Conservation (phyloP, 164 flowering plant genomes). For the Vitis cinerea region DNA sequence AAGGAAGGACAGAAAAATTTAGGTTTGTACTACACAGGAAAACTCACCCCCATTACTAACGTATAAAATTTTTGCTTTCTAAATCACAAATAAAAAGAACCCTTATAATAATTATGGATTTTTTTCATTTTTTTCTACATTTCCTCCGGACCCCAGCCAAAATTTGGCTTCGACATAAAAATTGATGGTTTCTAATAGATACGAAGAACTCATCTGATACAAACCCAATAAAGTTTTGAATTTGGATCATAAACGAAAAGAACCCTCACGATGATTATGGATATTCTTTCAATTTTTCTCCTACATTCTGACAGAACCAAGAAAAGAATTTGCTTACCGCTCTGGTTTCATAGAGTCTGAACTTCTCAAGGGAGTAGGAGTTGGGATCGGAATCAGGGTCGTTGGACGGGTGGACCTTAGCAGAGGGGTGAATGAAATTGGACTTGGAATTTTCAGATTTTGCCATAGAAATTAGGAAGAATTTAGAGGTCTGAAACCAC, state of each 20-base stretch:
- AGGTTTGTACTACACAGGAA: too few species aligned
- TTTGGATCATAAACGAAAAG: too few species aligned
- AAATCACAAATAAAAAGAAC: too few species aligned
- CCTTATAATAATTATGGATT: too few species aligned
- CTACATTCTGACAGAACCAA: too few species aligned
- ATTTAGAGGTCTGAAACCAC: too few species aligned
- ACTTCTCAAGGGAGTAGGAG: slow-evolving; percentile 84
- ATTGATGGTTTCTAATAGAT: not conserved
- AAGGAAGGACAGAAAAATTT: not conserved
- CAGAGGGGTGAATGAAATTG: slow-evolving; percentile 20
- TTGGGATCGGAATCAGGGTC: slow-evolving; percentile 59
- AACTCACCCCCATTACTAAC: too few species aligned
- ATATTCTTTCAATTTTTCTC: too few species aligned
- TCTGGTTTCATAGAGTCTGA: slow-evolving; percentile 85
- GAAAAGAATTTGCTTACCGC: slow-evolving; percentile 40
- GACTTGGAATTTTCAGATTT: slow-evolving; percentile 44
- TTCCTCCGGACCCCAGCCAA: not conserved
- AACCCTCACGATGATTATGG: too few species aligned
- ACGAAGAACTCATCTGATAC: too few species aligned
- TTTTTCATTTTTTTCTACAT: not conserved
- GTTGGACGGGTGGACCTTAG: slow-evolving; percentile 43
- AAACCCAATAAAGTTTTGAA: too few species aligned
- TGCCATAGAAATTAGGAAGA: slow-evolving; percentile 32
- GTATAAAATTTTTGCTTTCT: too few species aligned
- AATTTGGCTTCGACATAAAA: not conserved